Conservation (phyloP, 345 rosid genomes). For the Anacardium occidentale region DNA sequence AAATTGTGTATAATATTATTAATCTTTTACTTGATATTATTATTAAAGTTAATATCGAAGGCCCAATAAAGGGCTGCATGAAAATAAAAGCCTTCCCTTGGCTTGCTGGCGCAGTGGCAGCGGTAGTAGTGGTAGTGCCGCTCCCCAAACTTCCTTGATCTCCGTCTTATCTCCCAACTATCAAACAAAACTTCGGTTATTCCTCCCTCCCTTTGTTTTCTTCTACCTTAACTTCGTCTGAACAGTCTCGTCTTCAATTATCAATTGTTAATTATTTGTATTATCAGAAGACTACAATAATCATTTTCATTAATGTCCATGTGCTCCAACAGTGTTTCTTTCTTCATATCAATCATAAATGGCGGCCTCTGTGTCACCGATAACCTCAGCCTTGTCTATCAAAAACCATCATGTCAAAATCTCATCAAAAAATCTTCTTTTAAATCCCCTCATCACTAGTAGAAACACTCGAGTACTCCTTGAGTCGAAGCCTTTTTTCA, state of each 20-base stretch:
- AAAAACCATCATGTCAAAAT: conserved; percentile 34
- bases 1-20: no score
- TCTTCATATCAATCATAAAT: background rate
- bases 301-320: no score
- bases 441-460: conserved; percentile 9
- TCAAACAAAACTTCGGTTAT: conserved; percentile 14
- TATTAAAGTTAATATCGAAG: background rate
- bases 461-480: background rate
- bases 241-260: no score
- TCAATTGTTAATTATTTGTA: no score
- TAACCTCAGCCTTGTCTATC: conserved; percentile 29
- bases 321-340: no score
- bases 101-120: background rate
- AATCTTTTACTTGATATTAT: no score
- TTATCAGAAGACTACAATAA: no score
- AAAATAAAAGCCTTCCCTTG: no score
- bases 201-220: conserved; percentile 18
- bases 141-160: background rate
- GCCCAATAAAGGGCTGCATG: background rate
- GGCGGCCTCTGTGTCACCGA: conserved; percentile 45
- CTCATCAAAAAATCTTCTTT: conserved; percentile 21
- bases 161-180: background rate
- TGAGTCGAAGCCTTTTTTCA: conserved; percentile 23
- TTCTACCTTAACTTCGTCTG: background rate
- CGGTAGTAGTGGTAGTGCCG: no score